These are phyloP conservation scores for Irpex lacteus DNA, from an alignment of 1,284 basidiomycete genomes.

Conservation along the genomic window DNA sequence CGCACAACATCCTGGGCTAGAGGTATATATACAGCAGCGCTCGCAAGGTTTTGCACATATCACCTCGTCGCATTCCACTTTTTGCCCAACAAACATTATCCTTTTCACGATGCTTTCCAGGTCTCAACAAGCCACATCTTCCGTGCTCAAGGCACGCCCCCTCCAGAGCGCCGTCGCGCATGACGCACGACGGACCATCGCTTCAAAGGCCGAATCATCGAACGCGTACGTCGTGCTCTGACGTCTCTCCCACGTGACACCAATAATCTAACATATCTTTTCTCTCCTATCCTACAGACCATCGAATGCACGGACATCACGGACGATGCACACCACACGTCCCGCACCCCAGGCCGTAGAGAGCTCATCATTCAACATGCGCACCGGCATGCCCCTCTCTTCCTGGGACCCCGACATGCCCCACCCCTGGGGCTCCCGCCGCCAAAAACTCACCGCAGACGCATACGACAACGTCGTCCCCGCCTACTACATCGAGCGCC, in stretches of 20 bases:
- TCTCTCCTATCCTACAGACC: not conserved
- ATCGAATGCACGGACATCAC: not conserved
- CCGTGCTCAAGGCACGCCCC: not conserved
- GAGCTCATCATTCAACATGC: not conserved
- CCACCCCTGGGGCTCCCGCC: constrained; percentile 15
- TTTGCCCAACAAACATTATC: not conserved
- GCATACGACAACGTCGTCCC: constrained; percentile 31
- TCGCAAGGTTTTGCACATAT: not conserved
- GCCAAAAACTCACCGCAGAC: constrained; percentile 27
- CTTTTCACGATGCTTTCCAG: not conserved
- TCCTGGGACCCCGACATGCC: constrained; percentile 17
- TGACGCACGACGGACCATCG: not conserved
- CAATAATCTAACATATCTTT: not conserved
- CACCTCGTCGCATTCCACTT: not conserved
- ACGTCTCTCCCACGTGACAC: not conserved
- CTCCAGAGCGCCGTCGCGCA: not conserved
- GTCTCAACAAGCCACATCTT: not conserved
- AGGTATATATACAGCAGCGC: too few relatives aligned
- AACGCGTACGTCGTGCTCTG: not conserved
- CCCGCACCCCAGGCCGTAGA: not conserved
- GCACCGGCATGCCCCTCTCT: constrained; percentile 13
- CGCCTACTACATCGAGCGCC: constrained; percentile 32
- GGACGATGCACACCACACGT: constrained; percentile 1
- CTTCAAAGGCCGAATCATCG: not conserved
- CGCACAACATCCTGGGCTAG: not conserved